phyloP scores from a whole-genome alignment of 2,329 filamentous ascomycete genomes.

The Calonectria honghensis region DNA sequence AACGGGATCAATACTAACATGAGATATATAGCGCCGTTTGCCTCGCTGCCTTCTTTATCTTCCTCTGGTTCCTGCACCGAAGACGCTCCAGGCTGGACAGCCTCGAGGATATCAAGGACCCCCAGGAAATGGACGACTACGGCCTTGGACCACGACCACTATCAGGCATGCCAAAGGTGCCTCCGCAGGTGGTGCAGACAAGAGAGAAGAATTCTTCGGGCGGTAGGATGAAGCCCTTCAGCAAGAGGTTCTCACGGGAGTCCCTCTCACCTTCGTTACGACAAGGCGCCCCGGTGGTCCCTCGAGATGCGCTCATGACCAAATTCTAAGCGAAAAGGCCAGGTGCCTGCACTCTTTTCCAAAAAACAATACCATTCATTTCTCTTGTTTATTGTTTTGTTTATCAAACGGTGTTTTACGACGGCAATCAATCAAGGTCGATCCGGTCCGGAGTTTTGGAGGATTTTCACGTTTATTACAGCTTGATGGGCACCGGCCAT shows the following conservation, averaged over 20 bases:
- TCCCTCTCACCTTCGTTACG: slow-evolving; percentile 52
- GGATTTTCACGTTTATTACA: slow-evolving; percentile 23
- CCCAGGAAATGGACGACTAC: slow-evolving; percentile 55
- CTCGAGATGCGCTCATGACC: slow-evolving; percentile 48
- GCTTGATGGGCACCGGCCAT: neutral
- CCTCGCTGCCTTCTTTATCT: slow-evolving; percentile 38
- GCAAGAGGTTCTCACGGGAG: slow-evolving; percentile 46
- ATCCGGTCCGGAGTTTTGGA: slow-evolving; percentile 23
- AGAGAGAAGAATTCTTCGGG: slow-evolving; percentile 39
- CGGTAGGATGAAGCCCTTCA: neutral
- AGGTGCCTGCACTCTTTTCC: neutral
- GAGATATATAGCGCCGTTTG: slow-evolving; percentile 27
- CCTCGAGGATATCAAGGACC: slow-evolving; percentile 50
- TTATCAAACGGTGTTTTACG: neutral
- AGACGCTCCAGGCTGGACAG: slow-evolving; percentile 46
- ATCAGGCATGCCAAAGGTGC: slow-evolving; percentile 43
- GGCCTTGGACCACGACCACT: slow-evolving; percentile 43
- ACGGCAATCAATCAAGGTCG: slow-evolving; percentile 1
- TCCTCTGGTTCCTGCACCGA: slow-evolving; percentile 50
- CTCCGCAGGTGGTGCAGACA: slow-evolving; percentile 43
- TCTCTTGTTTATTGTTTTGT: neutral
- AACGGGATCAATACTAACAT: neutral
- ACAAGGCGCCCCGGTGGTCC: slow-evolving; percentile 49
- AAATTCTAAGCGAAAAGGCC: slow-evolving; percentile 33
- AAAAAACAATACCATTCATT: neutral